Evolutionary conservation across 1,284 basidiomycete genomes (phyloP).

Genomic region (Marasmius tenuissimus): DNA sequence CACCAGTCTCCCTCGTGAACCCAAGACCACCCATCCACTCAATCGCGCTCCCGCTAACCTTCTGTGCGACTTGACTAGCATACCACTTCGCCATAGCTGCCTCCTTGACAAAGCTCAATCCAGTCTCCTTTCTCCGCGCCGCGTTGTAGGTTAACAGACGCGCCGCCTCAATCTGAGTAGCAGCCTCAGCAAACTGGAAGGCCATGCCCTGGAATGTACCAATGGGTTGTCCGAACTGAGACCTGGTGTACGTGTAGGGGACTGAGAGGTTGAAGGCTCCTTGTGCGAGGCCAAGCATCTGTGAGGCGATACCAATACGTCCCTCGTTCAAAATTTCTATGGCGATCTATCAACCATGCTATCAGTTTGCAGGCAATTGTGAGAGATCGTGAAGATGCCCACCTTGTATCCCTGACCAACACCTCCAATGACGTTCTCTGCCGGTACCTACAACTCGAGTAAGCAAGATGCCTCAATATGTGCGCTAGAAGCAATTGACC

Average conservation of each 20-base stretch:
- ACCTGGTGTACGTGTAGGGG: slow-evolving; percentile 90
- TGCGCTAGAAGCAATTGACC: slow-evolving; percentile 17
- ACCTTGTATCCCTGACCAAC: slow-evolving; percentile 96
- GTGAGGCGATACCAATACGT: slow-evolving; percentile 95
- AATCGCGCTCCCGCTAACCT: slow-evolving; percentile 86
- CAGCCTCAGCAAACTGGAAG: slow-evolving; percentile 91
- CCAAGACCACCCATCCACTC: slow-evolving; percentile 93
- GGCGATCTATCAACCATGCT: slow-evolving; percentile 61
- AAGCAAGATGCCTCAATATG: background rate
- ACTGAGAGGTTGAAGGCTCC: slow-evolving; percentile 95
- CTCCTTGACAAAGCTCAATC: slow-evolving; percentile 84
- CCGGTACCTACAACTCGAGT: slow-evolving; percentile 54
- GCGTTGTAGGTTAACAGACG: slow-evolving; percentile 96
- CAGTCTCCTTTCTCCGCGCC: slow-evolving; percentile 91
- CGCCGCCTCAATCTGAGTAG: slow-evolving; percentile 90
- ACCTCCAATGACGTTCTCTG: slow-evolving; percentile 91
- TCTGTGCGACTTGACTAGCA: slow-evolving; percentile 87
- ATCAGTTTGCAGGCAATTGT: background rate
- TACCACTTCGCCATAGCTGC: slow-evolving; percentile 97
- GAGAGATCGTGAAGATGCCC: background rate
- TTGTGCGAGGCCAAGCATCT: slow-evolving; percentile 96
- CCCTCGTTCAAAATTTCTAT: slow-evolving; percentile 99
- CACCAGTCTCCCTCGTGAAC: slow-evolving; percentile 81
- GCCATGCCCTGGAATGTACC: slow-evolving; percentile 96
- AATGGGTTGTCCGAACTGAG: slow-evolving; percentile 92